These are phyloP conservation scores for Helianthus tuberosus DNA, from an alignment of 129 eudicot genomes.

Conservation along the genomic window DNA sequence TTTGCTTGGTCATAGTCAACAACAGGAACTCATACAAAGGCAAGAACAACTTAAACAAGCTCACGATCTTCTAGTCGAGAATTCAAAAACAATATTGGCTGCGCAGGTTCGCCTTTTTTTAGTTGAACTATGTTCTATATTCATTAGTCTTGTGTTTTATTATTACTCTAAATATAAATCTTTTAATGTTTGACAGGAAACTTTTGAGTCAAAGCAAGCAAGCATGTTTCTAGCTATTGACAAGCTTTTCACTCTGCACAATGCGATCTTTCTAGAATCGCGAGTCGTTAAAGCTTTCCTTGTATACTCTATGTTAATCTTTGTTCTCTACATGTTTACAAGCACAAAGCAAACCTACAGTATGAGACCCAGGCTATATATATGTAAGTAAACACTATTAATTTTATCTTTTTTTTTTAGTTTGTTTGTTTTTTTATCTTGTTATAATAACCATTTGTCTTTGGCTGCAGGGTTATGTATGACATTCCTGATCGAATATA, in stretches of 20 bases:
- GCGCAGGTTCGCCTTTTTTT: conserved; percentile 59
- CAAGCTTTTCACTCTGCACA: conserved; percentile 76
- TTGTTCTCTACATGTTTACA: conserved; percentile 72
- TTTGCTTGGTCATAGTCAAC: conserved; percentile 67
- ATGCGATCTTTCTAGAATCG: conserved; percentile 76
- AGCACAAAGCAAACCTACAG: conserved; percentile 73
- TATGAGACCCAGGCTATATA: conserved; percentile 69
- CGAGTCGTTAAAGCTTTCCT: conserved; percentile 63
- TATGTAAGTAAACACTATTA: conserved; percentile 45
- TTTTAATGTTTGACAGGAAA: conserved; percentile 52
- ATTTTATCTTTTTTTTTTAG: no score
- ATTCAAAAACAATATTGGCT: conserved; percentile 71
- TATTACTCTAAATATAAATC: not conserved
- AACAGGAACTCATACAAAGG: conserved; percentile 62
- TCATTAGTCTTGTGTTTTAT: not conserved
- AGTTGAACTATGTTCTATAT: not conserved
- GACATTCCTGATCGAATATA: conserved; percentile 54
- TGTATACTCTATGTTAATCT: conserved; percentile 51
- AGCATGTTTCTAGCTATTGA: conserved; percentile 81
- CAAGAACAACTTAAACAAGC: conserved; percentile 70
- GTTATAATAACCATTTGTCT: not conserved
- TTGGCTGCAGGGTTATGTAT: conserved; percentile 53
- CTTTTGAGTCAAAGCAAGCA: conserved; percentile 87
- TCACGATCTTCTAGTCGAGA: conserved; percentile 69
- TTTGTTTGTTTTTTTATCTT: not conserved